Evolutionary conservation across 1,284 basidiomycete genomes (phyloP).

Genomic region (Leccinum griseonigrum): DNA sequence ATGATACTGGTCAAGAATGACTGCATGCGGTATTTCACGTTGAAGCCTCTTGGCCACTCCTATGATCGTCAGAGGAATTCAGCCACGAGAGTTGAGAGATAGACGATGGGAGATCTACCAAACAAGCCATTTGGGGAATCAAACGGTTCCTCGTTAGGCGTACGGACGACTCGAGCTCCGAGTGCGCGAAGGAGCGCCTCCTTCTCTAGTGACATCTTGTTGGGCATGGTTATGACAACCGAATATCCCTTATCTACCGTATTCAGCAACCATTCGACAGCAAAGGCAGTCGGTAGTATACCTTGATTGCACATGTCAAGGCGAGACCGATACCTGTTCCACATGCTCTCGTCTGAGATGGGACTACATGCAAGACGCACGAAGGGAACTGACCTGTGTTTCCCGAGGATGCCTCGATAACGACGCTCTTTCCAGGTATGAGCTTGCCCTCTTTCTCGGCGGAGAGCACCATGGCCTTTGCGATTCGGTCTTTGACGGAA

Average conservation of each 20-base stretch:
- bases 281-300: slow-evolving; percentile 33
- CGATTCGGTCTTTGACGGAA: slow-evolving; percentile 94
- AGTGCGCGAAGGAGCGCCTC: slow-evolving; percentile 89
- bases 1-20: slow-evolving; percentile 91
- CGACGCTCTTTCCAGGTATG: slow-evolving; percentile 84
- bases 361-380: background rate
- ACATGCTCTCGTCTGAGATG: background rate
- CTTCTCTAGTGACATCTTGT: slow-evolving; percentile 98
- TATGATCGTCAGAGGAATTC: slow-evolving; percentile 76
- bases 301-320: slow-evolving; percentile 90
- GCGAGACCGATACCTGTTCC: slow-evolving; percentile 83
- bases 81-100: slow-evolving; percentile 58
- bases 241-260: slow-evolving; percentile 84
- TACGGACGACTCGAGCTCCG: slow-evolving; percentile 92
- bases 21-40: slow-evolving; percentile 76
- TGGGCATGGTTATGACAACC: slow-evolving; percentile 92
- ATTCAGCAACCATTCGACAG: slow-evolving; percentile 58
- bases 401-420: slow-evolving; percentile 93
- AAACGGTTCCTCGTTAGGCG: slow-evolving; percentile 88
- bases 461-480: slow-evolving; percentile 93
- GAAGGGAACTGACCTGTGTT: slow-evolving; percentile 75
- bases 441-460: slow-evolving; percentile 88
- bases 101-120: slow-evolving; percentile 55
- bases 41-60: slow-evolving; percentile 81
- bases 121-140: slow-evolving; percentile 87